These are phyloP conservation scores for Aegilops sharonensis DNA, from an alignment of 176 grass and related monocot genomes.

Conservation along the genomic window DNA sequence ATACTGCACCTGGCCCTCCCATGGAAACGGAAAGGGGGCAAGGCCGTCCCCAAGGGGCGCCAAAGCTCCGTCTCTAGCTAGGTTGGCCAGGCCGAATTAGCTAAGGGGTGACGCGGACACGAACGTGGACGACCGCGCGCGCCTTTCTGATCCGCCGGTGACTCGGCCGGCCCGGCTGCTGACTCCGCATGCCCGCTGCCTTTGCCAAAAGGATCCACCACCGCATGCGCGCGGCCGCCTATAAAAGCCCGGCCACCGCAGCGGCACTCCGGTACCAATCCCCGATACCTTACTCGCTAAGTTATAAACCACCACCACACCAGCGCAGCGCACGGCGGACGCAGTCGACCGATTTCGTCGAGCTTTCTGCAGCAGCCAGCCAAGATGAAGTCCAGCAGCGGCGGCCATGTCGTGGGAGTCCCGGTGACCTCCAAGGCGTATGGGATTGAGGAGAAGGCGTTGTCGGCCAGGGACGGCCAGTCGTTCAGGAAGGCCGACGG, in stretches of 20 bases:
- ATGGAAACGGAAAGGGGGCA: neutral
- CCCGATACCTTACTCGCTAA: conserved; percentile 43
- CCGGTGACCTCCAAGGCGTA: conserved; percentile 50
- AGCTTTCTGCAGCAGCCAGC: neutral
- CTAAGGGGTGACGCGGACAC: conserved; percentile 25
- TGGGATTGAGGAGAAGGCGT: conserved; percentile 47
- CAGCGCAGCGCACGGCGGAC: neutral
- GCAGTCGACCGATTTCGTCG: neutral
- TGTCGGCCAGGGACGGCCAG: neutral
- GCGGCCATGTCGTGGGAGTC: conserved; percentile 54
- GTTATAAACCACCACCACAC: neutral
- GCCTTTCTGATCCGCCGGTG: conserved; percentile 50
- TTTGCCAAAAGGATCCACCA: conserved; percentile 37
- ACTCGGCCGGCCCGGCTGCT: conserved; percentile 44
- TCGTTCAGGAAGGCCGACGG: conserved; percentile 31
- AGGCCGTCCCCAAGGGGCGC: neutral
- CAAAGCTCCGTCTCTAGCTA: neutral
- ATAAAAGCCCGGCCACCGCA: conserved; percentile 18
- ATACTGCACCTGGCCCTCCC: conserved; percentile 34
- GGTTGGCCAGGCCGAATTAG: neutral
- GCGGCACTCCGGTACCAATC: conserved; percentile 45
- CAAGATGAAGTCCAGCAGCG: conserved; percentile 37
- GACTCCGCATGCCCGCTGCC: conserved; percentile 48
- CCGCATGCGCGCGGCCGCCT: neutral
- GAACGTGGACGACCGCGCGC: conserved; percentile 36